Evolutionary conservation across 2,329 filamentous ascomycete species (phyloP).

Genomic region (Aspergillus tubingensis): DNA sequence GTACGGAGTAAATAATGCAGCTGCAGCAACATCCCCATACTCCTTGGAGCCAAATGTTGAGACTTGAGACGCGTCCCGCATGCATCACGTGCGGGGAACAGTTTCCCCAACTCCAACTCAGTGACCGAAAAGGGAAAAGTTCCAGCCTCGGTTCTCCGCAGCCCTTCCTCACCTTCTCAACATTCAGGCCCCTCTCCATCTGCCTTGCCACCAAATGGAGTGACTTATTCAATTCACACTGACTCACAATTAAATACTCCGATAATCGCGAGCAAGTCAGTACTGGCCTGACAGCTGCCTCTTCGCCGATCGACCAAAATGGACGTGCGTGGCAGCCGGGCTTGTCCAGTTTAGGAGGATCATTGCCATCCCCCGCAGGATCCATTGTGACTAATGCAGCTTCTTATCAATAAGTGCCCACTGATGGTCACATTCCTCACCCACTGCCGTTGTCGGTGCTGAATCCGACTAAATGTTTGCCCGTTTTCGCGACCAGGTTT

Average conservation of each 20-base stretch:
- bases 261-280: neutral
- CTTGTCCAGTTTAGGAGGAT: neutral
- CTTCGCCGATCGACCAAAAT: neutral
- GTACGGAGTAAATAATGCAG: too few species aligned
- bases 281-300: neutral
- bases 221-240: too few species aligned
- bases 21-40: too few species aligned
- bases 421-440: neutral
- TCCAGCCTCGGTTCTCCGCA: neutral
- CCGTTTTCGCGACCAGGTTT: neutral
- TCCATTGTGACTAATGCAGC: neutral
- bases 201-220: neutral
- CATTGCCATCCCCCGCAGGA: neutral
- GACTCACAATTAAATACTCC: neutral
- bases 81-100: too few species aligned
- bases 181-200: too few species aligned
- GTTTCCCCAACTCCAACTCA: too few species aligned
- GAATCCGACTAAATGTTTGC: neutral
- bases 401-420: neutral
- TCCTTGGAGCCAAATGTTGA: too few species aligned
- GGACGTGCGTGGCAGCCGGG: neutral
- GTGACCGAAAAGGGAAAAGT: too few species aligned
- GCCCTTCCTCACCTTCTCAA: neutral
- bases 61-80: too few species aligned
- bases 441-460: neutral